A percentile compares a stretch with the other conserved stretches of the same genome.
phyloP scores from a whole-genome alignment of 148 eudicot genomes.

The Vaccinium macrocarpon region DNA sequence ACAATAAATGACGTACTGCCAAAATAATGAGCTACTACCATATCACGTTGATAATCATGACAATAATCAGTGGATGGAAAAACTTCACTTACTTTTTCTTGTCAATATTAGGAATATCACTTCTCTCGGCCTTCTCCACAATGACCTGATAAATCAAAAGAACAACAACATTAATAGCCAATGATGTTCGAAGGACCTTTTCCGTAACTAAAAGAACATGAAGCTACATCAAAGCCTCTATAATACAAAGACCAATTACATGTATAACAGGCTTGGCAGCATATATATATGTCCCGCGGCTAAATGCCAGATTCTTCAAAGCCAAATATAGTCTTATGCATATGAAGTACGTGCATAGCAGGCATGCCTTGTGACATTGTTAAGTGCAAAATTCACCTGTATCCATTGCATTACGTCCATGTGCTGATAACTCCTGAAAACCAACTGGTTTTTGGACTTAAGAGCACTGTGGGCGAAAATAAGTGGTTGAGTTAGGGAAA shows the following conservation, averaged over 20 bases:
- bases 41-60: conserved; percentile 1
- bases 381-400: background rate
- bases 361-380: background rate
- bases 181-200: background rate
- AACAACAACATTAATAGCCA: background rate
- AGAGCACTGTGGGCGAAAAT: background rate
- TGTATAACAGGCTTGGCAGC: background rate
- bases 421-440: background rate
- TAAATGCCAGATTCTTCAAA: background rate
- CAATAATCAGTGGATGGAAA: background rate
- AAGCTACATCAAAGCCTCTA: background rate
- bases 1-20: background rate
- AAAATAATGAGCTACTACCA: background rate
- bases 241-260: background rate
- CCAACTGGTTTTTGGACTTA: background rate
- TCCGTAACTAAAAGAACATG: background rate
- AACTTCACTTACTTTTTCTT: conserved; percentile 56
- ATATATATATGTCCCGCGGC: background rate
- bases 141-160: conserved; percentile 38
- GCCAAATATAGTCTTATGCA: background rate
- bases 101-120: conserved; percentile 69
- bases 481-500: background rate
- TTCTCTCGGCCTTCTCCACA: conserved; percentile 74
- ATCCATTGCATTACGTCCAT: background rate
- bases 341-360: background rate